These are phyloP conservation scores for Actinomortierella wolfii DNA, from an alignment of 371 early-diverging fungal genomes.

Conservation along the genomic window DNA sequence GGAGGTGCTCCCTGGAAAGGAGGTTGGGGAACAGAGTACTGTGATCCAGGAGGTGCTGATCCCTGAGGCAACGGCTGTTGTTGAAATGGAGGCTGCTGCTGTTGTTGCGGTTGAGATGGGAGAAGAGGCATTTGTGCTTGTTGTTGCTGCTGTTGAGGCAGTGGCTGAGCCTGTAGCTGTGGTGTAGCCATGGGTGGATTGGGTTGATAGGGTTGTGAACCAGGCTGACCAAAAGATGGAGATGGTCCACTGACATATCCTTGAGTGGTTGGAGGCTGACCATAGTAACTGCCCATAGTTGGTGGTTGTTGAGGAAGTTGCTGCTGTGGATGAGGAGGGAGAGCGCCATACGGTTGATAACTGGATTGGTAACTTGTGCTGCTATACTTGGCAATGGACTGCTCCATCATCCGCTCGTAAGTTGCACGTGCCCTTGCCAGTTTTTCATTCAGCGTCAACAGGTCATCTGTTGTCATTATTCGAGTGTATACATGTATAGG, in stretches of 20 bases:
- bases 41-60: too few species aligned
- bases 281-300: too few species aligned
- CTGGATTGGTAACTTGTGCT: conserved; percentile 16
- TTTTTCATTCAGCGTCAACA: conserved; percentile 36
- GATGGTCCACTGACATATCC: too few species aligned
- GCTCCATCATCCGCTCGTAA: conserved; percentile 48
- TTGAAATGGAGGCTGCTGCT: conserved; percentile 12
- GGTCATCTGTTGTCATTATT: conserved; percentile 12
- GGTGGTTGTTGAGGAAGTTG: conserved; percentile 10
- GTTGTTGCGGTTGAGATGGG: conserved; percentile 12
- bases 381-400: conserved; percentile 43
- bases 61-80: conserved; percentile 11
- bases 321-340: conserved; percentile 24
- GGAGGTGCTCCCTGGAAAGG: too few species aligned
- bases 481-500: neutral
- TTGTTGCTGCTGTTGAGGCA: too few species aligned
- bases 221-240: too few species aligned
- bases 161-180: too few species aligned
- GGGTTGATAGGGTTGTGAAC: too few species aligned
- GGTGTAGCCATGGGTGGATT: too few species aligned
- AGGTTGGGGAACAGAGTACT: too few species aligned
- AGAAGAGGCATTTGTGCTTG: too few species aligned
- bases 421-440: conserved; percentile 33
- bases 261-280: too few species aligned
- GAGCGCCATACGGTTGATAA: conserved; percentile 26